Evolutionary conservation across 805 yeast genomes (phyloP).

Genomic region (Wickerhamiella domercqiae): DNA sequence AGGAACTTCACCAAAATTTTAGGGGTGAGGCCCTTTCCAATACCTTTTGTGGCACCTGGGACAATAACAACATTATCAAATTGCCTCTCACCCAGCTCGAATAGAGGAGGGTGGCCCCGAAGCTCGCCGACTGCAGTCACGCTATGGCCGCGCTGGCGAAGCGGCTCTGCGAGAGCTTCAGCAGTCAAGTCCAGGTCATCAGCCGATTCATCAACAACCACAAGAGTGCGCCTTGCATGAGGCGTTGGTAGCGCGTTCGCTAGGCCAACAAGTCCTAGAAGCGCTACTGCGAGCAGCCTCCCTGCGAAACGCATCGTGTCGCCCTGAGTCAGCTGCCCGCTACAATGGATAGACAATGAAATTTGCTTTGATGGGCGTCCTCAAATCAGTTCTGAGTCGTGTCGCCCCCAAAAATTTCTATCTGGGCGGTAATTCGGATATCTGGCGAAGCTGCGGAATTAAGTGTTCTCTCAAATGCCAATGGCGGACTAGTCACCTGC

Average conservation of each 20-base stretch:
- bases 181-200: conserved; percentile 7
- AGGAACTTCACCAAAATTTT: conserved; percentile 43
- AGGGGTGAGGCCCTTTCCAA: conserved; percentile 29
- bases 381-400: no score
- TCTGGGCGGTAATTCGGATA: no score
- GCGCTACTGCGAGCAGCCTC: no score
- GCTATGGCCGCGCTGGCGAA: conserved; percentile 25
- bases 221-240: conserved; percentile 19
- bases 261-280: conserved; percentile 2
- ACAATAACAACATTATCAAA: conserved; percentile 45
- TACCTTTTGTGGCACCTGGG: conserved; percentile 35
- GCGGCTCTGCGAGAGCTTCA: conserved; percentile 12
- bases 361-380: no score
- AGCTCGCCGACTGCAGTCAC: conserved; percentile 21
- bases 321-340: no score
- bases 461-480: no score
- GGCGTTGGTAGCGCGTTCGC: conserved; percentile 15
- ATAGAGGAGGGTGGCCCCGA: conserved; percentile 23
- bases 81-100: conserved; percentile 29
- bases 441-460: no score
- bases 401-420: no score
- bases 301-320: no score
- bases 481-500: no score
- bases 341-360: no score
- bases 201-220: conserved; percentile 20